Evolutionary conservation across 768 basidiomycete genomes (phyloP).

Genomic region (Suillus americanus): DNA sequence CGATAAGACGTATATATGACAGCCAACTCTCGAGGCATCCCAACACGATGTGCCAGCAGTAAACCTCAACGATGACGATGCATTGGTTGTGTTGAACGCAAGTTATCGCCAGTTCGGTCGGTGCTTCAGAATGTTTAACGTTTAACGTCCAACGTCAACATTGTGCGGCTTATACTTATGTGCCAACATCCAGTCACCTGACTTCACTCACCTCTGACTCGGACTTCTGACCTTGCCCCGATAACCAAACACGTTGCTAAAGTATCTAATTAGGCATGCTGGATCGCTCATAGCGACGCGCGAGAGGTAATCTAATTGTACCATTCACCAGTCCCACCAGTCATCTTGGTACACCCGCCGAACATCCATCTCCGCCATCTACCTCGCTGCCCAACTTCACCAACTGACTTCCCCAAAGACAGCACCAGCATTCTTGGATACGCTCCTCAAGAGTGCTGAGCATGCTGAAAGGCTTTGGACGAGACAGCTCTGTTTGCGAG

Average conservation of each 20-base stretch:
- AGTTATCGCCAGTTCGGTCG: too few relatives aligned
- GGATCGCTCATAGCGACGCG: slow-evolving; percentile 50
- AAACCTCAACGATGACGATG: too few relatives aligned
- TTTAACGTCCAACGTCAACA: too few relatives aligned
- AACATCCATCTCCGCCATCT: slow-evolving; percentile 63
- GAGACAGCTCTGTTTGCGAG: slow-evolving; percentile 58
- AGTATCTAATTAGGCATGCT: slow-evolving; percentile 74
- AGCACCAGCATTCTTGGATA: slow-evolving; percentile 62
- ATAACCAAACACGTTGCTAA: slow-evolving; percentile 47
- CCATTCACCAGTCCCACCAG: slow-evolving; percentile 32
- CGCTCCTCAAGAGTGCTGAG: slow-evolving; percentile 53
- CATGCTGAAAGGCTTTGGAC: slow-evolving; percentile 42
- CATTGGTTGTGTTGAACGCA: too few relatives aligned
- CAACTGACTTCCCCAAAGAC: slow-evolving; percentile 78
- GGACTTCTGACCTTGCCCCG: too few relatives aligned
- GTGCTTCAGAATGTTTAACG: too few relatives aligned
- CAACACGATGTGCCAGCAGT: background rate
- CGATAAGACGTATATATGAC: background rate
- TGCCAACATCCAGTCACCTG: too few relatives aligned
- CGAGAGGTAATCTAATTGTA: slow-evolving; percentile 33
- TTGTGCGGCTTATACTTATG: too few relatives aligned
- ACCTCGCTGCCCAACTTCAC: slow-evolving; percentile 79
- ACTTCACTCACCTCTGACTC: too few relatives aligned
- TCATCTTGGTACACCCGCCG: slow-evolving; percentile 72
- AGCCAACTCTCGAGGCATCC: background rate